Evolutionary conservation across 2,329 filamentous ascomycete species (phyloP), one percentile per base, ranked within the genome.

Genomic region (Talaromyces sp.): DNA sequence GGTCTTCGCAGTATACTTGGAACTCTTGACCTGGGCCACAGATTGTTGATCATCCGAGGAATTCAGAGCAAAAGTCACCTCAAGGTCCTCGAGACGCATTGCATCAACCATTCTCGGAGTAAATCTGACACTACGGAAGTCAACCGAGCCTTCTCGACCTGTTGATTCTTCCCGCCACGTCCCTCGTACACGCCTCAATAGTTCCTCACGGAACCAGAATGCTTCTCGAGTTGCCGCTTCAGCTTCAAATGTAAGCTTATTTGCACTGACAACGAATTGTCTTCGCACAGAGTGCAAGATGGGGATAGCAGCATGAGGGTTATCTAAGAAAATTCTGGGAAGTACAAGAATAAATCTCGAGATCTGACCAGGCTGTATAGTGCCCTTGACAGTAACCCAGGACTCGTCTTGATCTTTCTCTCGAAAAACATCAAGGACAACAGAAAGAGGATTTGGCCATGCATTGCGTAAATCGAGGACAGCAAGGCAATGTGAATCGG

Each of bases 201-300:
- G 84, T 73, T 87, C 88, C 75, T 96, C 91, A 17, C 93, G 87
- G 76, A 92, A 97, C 93, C 93, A 97, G 75, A 97, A 97, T 0
- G 89, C 87, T 78, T 97, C 92, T 61, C 93, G 85, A 67, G 85
- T 90, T 13, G 88, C 86, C 39, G 90, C 86, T 78, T 97, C 93
- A 50, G 85, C 86, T 68, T 95, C 92, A 0, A 92, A 90, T 0
- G 90, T 89, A 64, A 93, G 87, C 71, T 91, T 91, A 73, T 87
- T 89, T 17, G 89, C 86, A 76, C 90, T 95, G 50, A 97, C 91
- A 35, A 97, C 91, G 71, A 96, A 97, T 73, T 97, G 93, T n/a
- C 93, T 86, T 73, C 92, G 90, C n/a, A 90, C 88, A 0, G 90
- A 90, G 69, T 94, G 93, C 10, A 97, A 82, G 1, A 88, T 89